Percentiles rank a stretch among this genome's conserved stretches.
These are phyloP conservation scores for Aspergillus aculeatus DNA, from an alignment of 2,329 filamentous ascomycete genomes.

Conservation along the genomic window DNA sequence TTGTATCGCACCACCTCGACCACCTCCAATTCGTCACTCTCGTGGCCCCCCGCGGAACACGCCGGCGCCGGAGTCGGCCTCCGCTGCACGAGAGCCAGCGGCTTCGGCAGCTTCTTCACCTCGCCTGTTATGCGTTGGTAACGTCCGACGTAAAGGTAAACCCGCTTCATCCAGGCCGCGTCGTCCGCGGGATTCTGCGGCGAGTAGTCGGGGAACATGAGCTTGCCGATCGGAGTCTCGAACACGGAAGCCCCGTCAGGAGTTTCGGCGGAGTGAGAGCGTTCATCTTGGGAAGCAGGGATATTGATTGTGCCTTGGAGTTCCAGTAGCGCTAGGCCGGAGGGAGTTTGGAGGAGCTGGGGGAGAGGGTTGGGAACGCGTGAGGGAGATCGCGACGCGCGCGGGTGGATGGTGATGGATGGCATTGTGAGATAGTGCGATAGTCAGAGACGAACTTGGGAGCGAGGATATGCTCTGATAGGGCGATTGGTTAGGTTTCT, in stretches of 20 bases:
- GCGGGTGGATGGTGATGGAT: constrained; percentile 40
- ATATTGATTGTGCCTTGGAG: constrained; percentile 89
- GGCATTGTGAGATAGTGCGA: constrained; percentile 35
- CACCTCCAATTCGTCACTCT: constrained; percentile 63
- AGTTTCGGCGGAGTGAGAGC: constrained; percentile 21
- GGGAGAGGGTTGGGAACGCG: constrained; percentile 63
- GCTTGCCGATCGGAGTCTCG: constrained; percentile 63
- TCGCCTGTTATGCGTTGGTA: constrained; percentile 89
- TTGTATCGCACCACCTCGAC: constrained; percentile 86
- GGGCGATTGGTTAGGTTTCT: too few relatives aligned
- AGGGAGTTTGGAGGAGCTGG: constrained; percentile 79
- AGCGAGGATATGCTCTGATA: background rate
- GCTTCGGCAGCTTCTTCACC: constrained; percentile 77
- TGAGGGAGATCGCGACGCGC: constrained; percentile 2
- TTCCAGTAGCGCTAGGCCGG: constrained; percentile 85
- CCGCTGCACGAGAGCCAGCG: constrained; percentile 74
- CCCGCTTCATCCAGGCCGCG: constrained; percentile 82
- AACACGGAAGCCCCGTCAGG: constrained; percentile 18
- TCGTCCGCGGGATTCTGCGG: constrained; percentile 51
- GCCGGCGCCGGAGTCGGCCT: constrained; percentile 33
- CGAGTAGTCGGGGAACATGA: constrained; percentile 76
- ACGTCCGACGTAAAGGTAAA: constrained; percentile 82
- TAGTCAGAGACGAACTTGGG: background rate
- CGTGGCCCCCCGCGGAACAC: constrained; percentile 17
- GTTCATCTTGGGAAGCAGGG: constrained; percentile 44